Conservation (phyloP, 305 asterid species). For the Fraxinus velutina region DNA sequence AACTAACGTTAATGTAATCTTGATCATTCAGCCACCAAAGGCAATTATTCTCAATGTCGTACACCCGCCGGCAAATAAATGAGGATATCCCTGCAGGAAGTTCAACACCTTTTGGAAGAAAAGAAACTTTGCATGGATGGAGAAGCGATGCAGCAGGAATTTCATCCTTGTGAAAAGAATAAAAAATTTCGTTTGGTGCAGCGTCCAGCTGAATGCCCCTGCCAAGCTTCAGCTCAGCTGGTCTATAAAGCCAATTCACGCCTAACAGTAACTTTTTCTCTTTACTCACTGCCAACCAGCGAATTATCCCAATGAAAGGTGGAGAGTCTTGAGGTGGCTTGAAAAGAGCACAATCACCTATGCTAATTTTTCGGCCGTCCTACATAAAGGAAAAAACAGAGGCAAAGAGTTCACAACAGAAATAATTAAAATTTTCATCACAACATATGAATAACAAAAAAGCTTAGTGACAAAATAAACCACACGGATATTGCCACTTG, state of each 20-base stretch:
- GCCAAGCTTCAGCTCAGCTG: slow-evolving; percentile 76
- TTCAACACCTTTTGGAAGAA: slow-evolving; percentile 84
- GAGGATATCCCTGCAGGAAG: slow-evolving; percentile 79
- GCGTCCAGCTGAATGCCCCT: slow-evolving; percentile 64
- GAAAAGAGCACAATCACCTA: slow-evolving; percentile 61
- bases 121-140: slow-evolving; percentile 98
- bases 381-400: slow-evolving; percentile 21
- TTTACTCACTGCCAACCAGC: slow-evolving; percentile 39
- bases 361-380: slow-evolving; percentile 51
- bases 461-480: neutral
- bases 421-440: neutral
- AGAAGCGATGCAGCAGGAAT: slow-evolving; percentile 81
- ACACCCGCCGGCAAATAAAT: slow-evolving; percentile 79
- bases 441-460: neutral
- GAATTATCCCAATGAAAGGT: slow-evolving; percentile 62
- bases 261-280: slow-evolving; percentile 58
- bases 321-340: slow-evolving; percentile 53
- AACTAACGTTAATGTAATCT: slow-evolving; percentile 75
- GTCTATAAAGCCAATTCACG: slow-evolving; percentile 89
- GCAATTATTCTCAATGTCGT: slow-evolving; percentile 69
- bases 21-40: slow-evolving; percentile 92
- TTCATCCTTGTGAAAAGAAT: slow-evolving; percentile 57
- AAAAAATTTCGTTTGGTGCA: slow-evolving; percentile 64
- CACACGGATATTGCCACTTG: neutral
- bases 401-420: neutral